These are phyloP conservation scores for Pelargonium exstipulatum DNA, from an alignment of 441 rosid genomes.

Conservation along the genomic window DNA sequence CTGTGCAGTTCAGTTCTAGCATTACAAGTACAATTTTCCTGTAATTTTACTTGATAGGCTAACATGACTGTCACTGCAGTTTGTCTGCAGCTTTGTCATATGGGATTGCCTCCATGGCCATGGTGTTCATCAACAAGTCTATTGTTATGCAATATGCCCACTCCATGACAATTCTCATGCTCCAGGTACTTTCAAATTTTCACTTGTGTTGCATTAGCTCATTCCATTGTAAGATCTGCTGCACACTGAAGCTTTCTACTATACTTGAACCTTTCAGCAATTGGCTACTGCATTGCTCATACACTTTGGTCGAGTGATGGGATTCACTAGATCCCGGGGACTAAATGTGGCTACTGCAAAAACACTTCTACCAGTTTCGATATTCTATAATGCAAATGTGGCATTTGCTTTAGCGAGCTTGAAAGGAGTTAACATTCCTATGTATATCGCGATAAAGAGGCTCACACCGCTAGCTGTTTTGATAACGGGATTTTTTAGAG, in stretches of 20 bases:
- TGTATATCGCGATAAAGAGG: constrained; percentile 96
- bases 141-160: constrained; percentile 74
- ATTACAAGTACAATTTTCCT: not conserved
- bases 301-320: constrained; percentile 58
- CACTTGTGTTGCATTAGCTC: not conserved
- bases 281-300: constrained; percentile 75
- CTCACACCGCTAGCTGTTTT: constrained; percentile 90
- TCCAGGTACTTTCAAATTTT: constrained; percentile 48
- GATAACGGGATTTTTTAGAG: constrained; percentile 57
- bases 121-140: constrained; percentile 95
- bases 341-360: constrained; percentile 52
- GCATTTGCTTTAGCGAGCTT: constrained; percentile 95
- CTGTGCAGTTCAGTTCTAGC: not conserved
- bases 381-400: constrained; percentile 93
- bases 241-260: not conserved
- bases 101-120: constrained; percentile 93
- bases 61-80: constrained; percentile 39
- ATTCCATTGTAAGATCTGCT: not conserved
- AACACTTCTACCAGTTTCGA: constrained; percentile 70
- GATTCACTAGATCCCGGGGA: constrained; percentile 58
- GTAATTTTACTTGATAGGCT: not conserved
- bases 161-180: constrained; percentile 80
- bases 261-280: constrained; percentile 50
- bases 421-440: constrained; percentile 96
- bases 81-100: constrained; percentile 70